Conservation (phyloP, 257 asterid genomes). For the Solanum appendiculatum region DNA sequence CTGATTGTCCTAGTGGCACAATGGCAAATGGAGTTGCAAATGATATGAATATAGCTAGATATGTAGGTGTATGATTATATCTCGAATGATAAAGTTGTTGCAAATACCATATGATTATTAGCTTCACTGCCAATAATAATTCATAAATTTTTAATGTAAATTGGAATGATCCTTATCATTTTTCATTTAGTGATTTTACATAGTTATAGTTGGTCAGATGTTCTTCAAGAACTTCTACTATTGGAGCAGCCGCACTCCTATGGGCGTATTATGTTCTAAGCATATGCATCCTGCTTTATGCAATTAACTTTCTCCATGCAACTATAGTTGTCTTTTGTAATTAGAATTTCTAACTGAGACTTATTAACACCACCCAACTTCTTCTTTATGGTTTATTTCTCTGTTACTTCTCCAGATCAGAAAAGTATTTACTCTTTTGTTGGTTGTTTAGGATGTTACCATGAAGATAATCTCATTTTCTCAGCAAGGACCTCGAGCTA, state of each 20-base stretch:
- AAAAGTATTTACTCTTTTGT: not conserved
- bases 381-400: not conserved
- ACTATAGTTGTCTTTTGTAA: not conserved
- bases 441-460: conserved; percentile 48
- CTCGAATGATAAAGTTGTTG: not conserved
- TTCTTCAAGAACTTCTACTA: not conserved
- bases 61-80: not conserved
- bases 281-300: not conserved
- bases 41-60: not conserved
- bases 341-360: not conserved
- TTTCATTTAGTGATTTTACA: not conserved
- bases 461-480: conserved; percentile 59
- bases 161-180: not conserved
- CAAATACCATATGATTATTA: not conserved
- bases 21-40: no score
- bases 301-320: no score
- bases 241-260: not conserved
- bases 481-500: conserved; percentile 76
- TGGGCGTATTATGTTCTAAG: not conserved
- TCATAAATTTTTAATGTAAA: not conserved
- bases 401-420: not conserved
- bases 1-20: not conserved
- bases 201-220: not conserved
- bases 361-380: not conserved
- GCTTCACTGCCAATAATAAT: not conserved